These are phyloP conservation scores for Madurella fahalii DNA, from an alignment of 2,329 filamentous ascomycete genomes.

Conservation along the genomic window DNA sequence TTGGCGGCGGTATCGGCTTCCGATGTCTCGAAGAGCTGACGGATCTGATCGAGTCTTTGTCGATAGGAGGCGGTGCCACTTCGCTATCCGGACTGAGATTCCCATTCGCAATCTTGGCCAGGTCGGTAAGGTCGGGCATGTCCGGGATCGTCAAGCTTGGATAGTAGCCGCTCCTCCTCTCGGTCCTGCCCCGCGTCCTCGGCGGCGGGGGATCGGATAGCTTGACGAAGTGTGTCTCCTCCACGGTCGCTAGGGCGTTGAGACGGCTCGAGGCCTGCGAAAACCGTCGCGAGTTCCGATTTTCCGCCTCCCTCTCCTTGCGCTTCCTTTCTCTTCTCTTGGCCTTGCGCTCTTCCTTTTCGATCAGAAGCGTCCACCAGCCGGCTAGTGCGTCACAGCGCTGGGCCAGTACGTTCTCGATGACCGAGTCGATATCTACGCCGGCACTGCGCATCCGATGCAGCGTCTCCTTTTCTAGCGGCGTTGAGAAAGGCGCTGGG, in stretches of 20 bases:
- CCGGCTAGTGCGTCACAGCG: conserved; percentile 86
- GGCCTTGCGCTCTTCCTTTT: conserved; percentile 91
- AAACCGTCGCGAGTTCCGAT: conserved; percentile 71
- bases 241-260: conserved; percentile 76
- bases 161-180: conserved; percentile 67
- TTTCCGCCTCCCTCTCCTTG: conserved; percentile 77
- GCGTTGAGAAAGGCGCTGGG: conserved; percentile 76
- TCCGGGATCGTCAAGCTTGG: conserved; percentile 65
- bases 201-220: conserved; percentile 49
- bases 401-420: conserved; percentile 88
- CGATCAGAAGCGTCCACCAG: conserved; percentile 92
- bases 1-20: conserved; percentile 75
- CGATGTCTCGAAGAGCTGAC: conserved; percentile 73
- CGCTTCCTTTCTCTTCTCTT: conserved; percentile 74
- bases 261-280: conserved; percentile 87
- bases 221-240: conserved; percentile 56
- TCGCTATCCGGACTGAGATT: conserved; percentile 42
- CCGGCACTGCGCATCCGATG: conserved; percentile 91
- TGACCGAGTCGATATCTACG: conserved; percentile 88
- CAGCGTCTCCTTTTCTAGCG: conserved; percentile 84
- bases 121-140: conserved; percentile 71
- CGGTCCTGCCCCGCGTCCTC: conserved; percentile 69
- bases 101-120: conserved; percentile 38
- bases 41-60: conserved; percentile 74
- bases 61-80: conserved; percentile 65